A percentile compares a stretch with the other conserved stretches of the same genome.
These are phyloP conservation scores for Populus pruinosa DNA, from an alignment of 345 rosid genomes.

Conservation along the genomic window DNA sequence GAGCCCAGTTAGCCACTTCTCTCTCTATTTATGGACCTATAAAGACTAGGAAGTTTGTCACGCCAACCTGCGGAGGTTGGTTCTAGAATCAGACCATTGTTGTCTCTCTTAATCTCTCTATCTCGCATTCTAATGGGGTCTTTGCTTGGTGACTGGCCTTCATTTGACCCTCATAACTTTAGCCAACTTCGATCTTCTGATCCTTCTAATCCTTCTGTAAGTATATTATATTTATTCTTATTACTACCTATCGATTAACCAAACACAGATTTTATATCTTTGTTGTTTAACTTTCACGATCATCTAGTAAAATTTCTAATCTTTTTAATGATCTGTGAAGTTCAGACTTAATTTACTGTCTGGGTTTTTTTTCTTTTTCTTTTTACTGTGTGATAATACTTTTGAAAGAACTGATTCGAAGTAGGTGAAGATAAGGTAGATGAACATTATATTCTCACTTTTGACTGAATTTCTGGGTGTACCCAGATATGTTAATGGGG, in stretches of 20 bases:
- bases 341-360: background rate
- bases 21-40: no score
- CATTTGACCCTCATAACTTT: constrained; percentile 82
- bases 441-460: background rate
- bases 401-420: no score
- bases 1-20: no score
- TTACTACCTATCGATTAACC: background rate
- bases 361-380: background rate
- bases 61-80: background rate
- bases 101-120: constrained; percentile 13
- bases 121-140: constrained; percentile 55
- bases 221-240: constrained; percentile 11
- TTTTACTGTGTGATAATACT: no score
- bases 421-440: background rate
- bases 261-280: background rate
- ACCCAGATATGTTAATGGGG: background rate
- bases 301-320: constrained; percentile 1
- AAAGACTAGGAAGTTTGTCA: background rate
- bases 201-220: constrained; percentile 76
- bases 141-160: constrained; percentile 70
- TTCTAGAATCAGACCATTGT: constrained; percentile 5
- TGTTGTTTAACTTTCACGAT: background rate
- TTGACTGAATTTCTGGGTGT: constrained; percentile 5
- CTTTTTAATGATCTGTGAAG: background rate
- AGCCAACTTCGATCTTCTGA: constrained; percentile 83